Conservation (phyloP, 2,329 filamentous ascomycete species). For the Penicillium sp. region DNA sequence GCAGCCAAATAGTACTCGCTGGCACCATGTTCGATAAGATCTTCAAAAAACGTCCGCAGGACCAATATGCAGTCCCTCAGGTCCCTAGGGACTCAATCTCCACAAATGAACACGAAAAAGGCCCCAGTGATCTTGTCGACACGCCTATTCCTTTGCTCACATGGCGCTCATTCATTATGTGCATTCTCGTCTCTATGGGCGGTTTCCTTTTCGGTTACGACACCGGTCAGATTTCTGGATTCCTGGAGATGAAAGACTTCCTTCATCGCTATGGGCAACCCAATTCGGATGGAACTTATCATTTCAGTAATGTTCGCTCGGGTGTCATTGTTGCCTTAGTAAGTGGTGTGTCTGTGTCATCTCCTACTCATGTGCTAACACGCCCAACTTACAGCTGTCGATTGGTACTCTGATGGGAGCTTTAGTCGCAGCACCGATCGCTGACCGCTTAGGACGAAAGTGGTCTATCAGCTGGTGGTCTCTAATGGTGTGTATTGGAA, state of each 20-base stretch:
- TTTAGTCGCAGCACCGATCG: slow-evolving; percentile 41
- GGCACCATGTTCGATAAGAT: slow-evolving; percentile 17
- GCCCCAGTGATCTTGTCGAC: slow-evolving; percentile 16
- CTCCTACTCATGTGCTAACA: not conserved
- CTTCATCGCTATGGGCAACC: slow-evolving; percentile 38
- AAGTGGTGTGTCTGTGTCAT: slow-evolving; percentile 5
- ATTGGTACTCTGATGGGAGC: slow-evolving; percentile 46
- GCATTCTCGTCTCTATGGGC: slow-evolving; percentile 46
- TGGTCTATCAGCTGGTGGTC: slow-evolving; percentile 44
- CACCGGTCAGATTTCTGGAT: slow-evolving; percentile 46
- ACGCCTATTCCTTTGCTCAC: slow-evolving; percentile 33
- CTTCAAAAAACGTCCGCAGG: slow-evolving; percentile 16
- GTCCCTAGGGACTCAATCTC: slow-evolving; percentile 18
- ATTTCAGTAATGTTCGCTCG: slow-evolving; percentile 43
- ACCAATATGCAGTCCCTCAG: slow-evolving; percentile 7
- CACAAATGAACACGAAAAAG: slow-evolving; percentile 21
- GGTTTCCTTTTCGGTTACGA: slow-evolving; percentile 46
- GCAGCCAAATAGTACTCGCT: not conserved
- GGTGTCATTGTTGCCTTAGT: slow-evolving; percentile 45
- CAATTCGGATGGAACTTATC: slow-evolving; percentile 28
- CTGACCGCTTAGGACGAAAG: slow-evolving; percentile 44
- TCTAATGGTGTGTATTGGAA: slow-evolving; percentile 38
- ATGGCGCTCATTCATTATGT: slow-evolving; percentile 34
- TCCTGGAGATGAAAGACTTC: slow-evolving; percentile 45
- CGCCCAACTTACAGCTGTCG: slow-evolving; percentile 31